Percentiles rank a stretch among this genome's conserved stretches.
These are phyloP conservation scores for Pseudogymnoascus sp. DNA, from an alignment of 2,329 filamentous ascomycete genomes.

Conservation along the genomic window DNA sequence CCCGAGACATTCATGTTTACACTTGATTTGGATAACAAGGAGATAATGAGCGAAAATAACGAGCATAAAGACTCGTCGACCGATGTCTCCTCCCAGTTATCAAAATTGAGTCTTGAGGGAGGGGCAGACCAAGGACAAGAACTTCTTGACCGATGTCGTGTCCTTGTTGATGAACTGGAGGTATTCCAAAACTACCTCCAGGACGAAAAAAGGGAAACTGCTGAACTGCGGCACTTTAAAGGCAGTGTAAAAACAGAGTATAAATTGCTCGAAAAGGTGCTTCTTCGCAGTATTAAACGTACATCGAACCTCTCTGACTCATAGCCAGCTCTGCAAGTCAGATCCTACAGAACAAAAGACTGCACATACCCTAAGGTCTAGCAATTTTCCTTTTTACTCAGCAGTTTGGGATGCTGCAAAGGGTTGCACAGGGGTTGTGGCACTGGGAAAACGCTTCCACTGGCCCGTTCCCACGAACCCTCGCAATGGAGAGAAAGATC, in stretches of 20 bases:
- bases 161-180: slow-evolving; percentile 37
- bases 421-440: slow-evolving; percentile 44
- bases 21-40: not conserved
- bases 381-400: slow-evolving; percentile 58
- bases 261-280: slow-evolving; percentile 37
- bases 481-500: slow-evolving; percentile 14
- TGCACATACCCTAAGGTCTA: slow-evolving; percentile 52
- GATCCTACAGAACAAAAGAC: slow-evolving; percentile 27
- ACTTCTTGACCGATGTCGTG: slow-evolving; percentile 25
- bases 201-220: slow-evolving; percentile 34
- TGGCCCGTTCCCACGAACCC: slow-evolving; percentile 27
- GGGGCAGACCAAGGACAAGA: slow-evolving; percentile 17
- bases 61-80: not conserved
- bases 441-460: slow-evolving; percentile 49
- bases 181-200: slow-evolving; percentile 35
- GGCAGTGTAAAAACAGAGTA: slow-evolving; percentile 40
- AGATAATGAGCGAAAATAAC: not conserved
- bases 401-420: slow-evolving; percentile 57
- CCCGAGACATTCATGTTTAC: not conserved
- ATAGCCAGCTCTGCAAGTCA: slow-evolving; percentile 18
- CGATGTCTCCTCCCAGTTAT: not conserved
- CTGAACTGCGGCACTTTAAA: slow-evolving; percentile 43
- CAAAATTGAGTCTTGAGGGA: slow-evolving; percentile 4
- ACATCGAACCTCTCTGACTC: slow-evolving; percentile 9
- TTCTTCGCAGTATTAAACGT: not conserved